A percentile compares a stretch with the other conserved stretches of the same genome.
Evolutionary conservation across 164 flowering plant species (phyloP).

Genomic region (Echeveria elegans): DNA sequence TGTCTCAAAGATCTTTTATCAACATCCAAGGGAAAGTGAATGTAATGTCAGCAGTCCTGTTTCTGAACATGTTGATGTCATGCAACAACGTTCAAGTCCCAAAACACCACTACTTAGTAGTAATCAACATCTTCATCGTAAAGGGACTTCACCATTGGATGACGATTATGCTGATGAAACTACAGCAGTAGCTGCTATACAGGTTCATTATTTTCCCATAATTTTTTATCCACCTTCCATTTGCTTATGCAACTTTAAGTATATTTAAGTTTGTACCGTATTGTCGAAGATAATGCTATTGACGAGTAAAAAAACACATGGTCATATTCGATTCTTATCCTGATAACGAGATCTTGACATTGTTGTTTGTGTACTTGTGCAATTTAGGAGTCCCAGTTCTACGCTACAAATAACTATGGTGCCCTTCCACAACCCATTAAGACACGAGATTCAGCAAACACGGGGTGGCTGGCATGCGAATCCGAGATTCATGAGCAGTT

Average conservation of each 20-base stretch:
- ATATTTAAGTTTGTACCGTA: too few relatives aligned
- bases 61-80: too few relatives aligned
- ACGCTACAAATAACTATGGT: background rate
- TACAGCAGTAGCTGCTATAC: background rate
- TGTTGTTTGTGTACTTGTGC: background rate
- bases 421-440: background rate
- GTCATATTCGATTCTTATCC: too few relatives aligned
- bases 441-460: background rate
- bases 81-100: constrained; percentile 22
- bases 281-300: too few relatives aligned
- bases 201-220: background rate
- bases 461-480: background rate
- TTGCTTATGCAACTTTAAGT: too few relatives aligned
- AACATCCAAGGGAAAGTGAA: constrained; percentile 44
- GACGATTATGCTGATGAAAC: constrained; percentile 25
- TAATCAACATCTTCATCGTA: constrained; percentile 38
- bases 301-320: too few relatives aligned
- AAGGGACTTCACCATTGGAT: constrained; percentile 17
- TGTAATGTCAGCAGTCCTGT: constrained; percentile 1
- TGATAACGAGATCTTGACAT: background rate
- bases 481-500: background rate
- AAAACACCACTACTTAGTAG: constrained; percentile 42
- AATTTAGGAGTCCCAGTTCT: background rate
- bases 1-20: constrained; percentile 65
- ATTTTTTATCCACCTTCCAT: background rate